Conservation (phyloP, 2,329 filamentous ascomycete species). For the Colletotrichum brevisporum region DNA sequence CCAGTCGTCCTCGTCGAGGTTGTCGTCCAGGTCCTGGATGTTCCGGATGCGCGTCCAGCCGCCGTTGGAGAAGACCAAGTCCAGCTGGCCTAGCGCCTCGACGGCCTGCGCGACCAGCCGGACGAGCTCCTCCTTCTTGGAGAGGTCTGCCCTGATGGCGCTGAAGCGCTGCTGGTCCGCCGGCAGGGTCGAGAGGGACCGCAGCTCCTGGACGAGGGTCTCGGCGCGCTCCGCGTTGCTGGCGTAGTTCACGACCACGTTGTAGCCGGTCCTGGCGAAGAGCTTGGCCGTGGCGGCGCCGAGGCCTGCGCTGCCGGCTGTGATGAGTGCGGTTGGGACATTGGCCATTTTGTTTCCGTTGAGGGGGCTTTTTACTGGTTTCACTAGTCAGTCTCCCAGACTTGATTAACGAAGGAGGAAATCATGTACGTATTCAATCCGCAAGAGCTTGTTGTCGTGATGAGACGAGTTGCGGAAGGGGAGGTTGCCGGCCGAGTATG, state of each 20-base stretch:
- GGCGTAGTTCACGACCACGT: slow-evolving; percentile 78
- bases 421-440: neutral
- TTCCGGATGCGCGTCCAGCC: slow-evolving; percentile 66
- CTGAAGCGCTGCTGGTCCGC: slow-evolving; percentile 53
- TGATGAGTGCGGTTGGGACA: slow-evolving; percentile 50
- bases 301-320: slow-evolving; percentile 65
- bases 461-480: neutral
- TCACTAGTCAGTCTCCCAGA: neutral
- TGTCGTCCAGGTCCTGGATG: slow-evolving; percentile 63
- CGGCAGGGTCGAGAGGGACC: slow-evolving; percentile 52
- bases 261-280: slow-evolving; percentile 73
- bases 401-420: neutral
- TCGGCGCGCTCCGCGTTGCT: slow-evolving; percentile 68
- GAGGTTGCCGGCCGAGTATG: neutral
- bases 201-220: slow-evolving; percentile 65
- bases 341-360: slow-evolving; percentile 10
- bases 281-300: slow-evolving; percentile 73
- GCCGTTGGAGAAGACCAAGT: slow-evolving; percentile 84
- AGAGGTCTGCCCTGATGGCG: slow-evolving; percentile 77
- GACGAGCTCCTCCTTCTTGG: slow-evolving; percentile 69
- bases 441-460: neutral
- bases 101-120: slow-evolving; percentile 72
- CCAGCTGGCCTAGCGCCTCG: slow-evolving; percentile 74
- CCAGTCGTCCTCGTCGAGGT: slow-evolving; percentile 61
- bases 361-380: neutral